A percentile compares a stretch with the other conserved stretches of the same genome.
Evolutionary conservation across 1,139 yeast genomes (phyloP).

Genomic region (Pneumocystis wakefieldiae): DNA sequence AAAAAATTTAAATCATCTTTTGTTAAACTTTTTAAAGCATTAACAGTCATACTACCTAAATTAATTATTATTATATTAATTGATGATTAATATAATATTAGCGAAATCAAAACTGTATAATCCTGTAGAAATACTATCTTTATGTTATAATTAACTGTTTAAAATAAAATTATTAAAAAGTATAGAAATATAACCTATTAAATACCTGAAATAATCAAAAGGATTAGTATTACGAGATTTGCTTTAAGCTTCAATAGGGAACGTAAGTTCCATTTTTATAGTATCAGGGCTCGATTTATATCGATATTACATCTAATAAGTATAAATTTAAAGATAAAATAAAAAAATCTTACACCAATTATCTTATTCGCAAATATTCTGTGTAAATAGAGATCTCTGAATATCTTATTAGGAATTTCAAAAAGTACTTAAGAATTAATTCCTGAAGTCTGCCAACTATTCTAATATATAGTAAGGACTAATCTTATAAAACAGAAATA

Average conservation of each 20-base stretch:
- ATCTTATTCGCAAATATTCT: constrained; percentile 33
- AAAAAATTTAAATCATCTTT: constrained; percentile 46
- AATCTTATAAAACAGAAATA: not conserved
- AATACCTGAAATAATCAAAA: constrained; percentile 53
- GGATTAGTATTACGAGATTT: constrained; percentile 56
- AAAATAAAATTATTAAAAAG: not conserved
- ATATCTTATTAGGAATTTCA: constrained; percentile 41
- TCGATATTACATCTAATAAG: not conserved
- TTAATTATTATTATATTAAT: constrained; percentile 15
- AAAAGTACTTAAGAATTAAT: constrained; percentile 60
- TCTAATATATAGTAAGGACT: constrained; percentile 43
- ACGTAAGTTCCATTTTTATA: constrained; percentile 49
- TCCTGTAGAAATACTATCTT: constrained; percentile 58
- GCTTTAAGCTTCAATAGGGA: constrained; percentile 61
- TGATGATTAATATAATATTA: not conserved
- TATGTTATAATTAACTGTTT: constrained; percentile 33
- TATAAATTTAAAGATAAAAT: not conserved
- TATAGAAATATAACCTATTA: constrained; percentile 38
- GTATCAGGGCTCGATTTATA: constrained; percentile 65
- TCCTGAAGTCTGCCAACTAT: constrained; percentile 48
- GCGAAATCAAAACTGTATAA: constrained; percentile 45
- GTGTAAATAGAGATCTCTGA: constrained; percentile 29
- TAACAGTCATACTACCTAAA: constrained; percentile 39
- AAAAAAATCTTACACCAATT: constrained; percentile 30
- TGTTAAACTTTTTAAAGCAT: constrained; percentile 37